Percentiles rank a stretch among this genome's conserved stretches.
Evolutionary conservation across 83 land plant species (phyloP).

Genomic region (Picea engelmannii): DNA sequence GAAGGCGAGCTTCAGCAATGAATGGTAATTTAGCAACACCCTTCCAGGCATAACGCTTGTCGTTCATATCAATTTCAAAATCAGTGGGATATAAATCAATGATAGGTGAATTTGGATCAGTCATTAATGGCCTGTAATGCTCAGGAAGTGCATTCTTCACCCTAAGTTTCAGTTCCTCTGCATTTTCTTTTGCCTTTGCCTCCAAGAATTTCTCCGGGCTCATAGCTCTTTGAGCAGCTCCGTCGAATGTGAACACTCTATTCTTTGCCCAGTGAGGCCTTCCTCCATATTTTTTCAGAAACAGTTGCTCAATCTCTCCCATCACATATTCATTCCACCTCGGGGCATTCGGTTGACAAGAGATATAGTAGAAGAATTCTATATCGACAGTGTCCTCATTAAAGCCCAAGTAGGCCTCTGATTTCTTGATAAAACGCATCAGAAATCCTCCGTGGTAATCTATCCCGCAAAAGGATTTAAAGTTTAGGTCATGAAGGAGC

Average conservation of each 20-base stretch:
- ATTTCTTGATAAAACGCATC: too few relatives aligned
- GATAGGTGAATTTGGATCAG: slow-evolving; percentile 66
- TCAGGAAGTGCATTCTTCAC: slow-evolving; percentile 71
- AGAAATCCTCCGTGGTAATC: too few relatives aligned
- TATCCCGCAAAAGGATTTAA: too few relatives aligned
- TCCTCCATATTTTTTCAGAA: slow-evolving; percentile 25
- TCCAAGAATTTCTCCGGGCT: slow-evolving; percentile 20
- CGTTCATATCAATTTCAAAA: slow-evolving; percentile 85
- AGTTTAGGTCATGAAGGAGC: too few relatives aligned
- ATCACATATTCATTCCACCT: too few relatives aligned
- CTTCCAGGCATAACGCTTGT: slow-evolving; percentile 85
- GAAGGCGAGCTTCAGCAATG: slow-evolving; percentile 63
- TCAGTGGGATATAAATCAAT: slow-evolving; percentile 80
- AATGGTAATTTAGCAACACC: slow-evolving; percentile 77
- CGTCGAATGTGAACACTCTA: slow-evolving; percentile 23
- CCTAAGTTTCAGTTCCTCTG: slow-evolving; percentile 52
- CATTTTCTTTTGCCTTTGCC: slow-evolving; percentile 19
- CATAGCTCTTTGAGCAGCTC: slow-evolving; percentile 1
- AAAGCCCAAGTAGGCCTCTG: too few relatives aligned
- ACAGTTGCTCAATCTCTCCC: slow-evolving; percentile 11
- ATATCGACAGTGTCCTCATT: too few relatives aligned
- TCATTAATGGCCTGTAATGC: slow-evolving; percentile 66
- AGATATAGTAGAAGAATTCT: too few relatives aligned
- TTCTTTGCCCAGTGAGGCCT: slow-evolving; percentile 46
- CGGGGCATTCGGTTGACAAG: too few relatives aligned